A percentile compares a stretch with the other conserved stretches of the same genome.
Evolutionary conservation across 257 asterid genomes (phyloP).

Genomic region (Galeopsis tetrahit): DNA sequence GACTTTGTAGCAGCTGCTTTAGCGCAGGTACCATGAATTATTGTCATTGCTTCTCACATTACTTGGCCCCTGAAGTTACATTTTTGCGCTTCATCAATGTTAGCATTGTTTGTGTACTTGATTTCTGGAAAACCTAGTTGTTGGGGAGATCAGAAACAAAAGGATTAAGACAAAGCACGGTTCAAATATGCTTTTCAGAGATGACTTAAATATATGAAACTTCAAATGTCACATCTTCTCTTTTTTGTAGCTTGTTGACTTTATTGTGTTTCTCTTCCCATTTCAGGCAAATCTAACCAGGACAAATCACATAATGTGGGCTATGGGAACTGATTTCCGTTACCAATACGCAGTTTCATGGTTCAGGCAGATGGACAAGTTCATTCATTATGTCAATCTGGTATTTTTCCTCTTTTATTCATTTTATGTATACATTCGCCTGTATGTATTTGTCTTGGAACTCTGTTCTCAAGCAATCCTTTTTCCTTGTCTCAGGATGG

Average conservation of each 20-base stretch:
- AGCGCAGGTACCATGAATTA: slow-evolving; percentile 53
- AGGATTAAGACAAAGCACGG: slow-evolving; percentile 9
- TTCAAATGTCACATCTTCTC: slow-evolving; percentile 22
- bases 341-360: slow-evolving; percentile 80
- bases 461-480: slow-evolving; percentile 30
- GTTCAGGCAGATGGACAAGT: slow-evolving; percentile 85
- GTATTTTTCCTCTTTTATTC: slow-evolving; percentile 35
- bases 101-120: slow-evolving; percentile 16
- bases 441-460: slow-evolving; percentile 20
- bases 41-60: slow-evolving; percentile 25
- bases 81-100: slow-evolving; percentile 16
- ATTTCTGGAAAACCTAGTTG: background rate
- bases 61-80: slow-evolving; percentile 21
- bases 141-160: slow-evolving; percentile 21
- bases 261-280: slow-evolving; percentile 28
- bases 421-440: background rate
- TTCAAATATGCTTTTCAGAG: slow-evolving; percentile 9
- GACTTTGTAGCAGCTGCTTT: slow-evolving; percentile 82
- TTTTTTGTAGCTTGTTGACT: slow-evolving; percentile 1
- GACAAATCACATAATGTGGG: slow-evolving; percentile 84
- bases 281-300: slow-evolving; percentile 71
- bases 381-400: slow-evolving; percentile 77
- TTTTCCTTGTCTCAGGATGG: slow-evolving; percentile 61
- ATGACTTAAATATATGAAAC: slow-evolving; percentile 10
- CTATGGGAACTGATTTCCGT: slow-evolving; percentile 83